phyloP scores from a whole-genome alignment of 2,329 filamentous ascomycete species.

The Fusarium continuum region DNA sequence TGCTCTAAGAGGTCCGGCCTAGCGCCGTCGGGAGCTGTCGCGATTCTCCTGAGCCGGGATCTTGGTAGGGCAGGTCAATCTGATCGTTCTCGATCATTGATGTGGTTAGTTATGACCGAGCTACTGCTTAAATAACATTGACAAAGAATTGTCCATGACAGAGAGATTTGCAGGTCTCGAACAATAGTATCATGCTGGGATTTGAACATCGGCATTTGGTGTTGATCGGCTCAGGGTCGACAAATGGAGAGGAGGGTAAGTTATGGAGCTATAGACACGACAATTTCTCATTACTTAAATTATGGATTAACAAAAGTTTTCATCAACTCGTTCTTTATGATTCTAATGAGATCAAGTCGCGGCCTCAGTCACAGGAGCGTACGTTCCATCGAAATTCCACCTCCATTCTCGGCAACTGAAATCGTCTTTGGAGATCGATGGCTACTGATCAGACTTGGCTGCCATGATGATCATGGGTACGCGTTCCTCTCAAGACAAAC shows the following conservation, averaged over 20 bases:
- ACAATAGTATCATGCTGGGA: background rate
- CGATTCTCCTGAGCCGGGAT: slow-evolving; percentile 1
- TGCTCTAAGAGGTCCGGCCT: slow-evolving; percentile 38
- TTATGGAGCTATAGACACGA: slow-evolving; percentile 28
- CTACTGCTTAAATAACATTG: background rate
- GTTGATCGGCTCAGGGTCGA: slow-evolving; percentile 17
- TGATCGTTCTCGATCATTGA: background rate
- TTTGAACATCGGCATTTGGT: slow-evolving; percentile 21
- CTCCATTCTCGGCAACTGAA: background rate
- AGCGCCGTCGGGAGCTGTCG: slow-evolving; percentile 34
- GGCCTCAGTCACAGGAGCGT: background rate
- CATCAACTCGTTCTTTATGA: background rate
- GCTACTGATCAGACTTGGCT: background rate
- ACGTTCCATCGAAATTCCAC: slow-evolving; percentile 10
- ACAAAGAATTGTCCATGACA: background rate
- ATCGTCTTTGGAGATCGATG: background rate
- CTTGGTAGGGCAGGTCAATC: slow-evolving; percentile 12
- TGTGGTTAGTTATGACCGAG: background rate
- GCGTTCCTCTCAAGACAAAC: background rate
- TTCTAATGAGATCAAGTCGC: slow-evolving; percentile 15
- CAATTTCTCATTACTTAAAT: slow-evolving; percentile 20
- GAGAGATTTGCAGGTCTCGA: background rate
- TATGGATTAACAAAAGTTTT: slow-evolving; percentile 19
- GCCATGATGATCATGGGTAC: background rate
- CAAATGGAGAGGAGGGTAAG: slow-evolving; percentile 25